phyloP scores from a whole-genome alignment of 1,284 basidiomycete species.

The Trametes sp. region DNA sequence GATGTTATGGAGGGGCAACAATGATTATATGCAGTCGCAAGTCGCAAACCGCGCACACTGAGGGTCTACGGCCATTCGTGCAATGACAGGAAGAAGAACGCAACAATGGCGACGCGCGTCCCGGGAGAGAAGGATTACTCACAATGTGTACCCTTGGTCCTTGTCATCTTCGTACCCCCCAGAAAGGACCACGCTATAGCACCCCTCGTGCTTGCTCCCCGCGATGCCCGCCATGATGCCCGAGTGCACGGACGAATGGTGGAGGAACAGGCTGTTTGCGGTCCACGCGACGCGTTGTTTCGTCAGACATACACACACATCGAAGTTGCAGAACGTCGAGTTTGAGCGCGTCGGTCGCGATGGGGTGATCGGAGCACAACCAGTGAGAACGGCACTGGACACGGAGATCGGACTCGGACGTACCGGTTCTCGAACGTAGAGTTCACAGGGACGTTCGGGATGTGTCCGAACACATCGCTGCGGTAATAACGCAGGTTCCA shows the following conservation, averaged over 20 bases:
- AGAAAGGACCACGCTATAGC: slow-evolving; percentile 51
- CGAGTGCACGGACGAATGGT: slow-evolving; percentile 31
- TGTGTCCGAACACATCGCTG: slow-evolving; percentile 35
- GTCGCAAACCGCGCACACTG: background rate
- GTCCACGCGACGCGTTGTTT: background rate
- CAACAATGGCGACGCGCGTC: background rate
- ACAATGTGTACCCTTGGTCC: slow-evolving; percentile 51
- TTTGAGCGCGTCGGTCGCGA: background rate
- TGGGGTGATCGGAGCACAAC: background rate
- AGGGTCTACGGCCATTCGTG: background rate
- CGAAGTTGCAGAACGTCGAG: background rate
- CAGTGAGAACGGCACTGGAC: background rate
- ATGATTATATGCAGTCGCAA: background rate
- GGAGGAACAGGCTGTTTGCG: slow-evolving; percentile 12
- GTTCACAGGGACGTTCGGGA: slow-evolving; percentile 34
- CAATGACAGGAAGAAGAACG: background rate
- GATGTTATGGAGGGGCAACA: background rate
- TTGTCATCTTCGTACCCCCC: slow-evolving; percentile 51
- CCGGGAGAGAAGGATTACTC: slow-evolving; percentile 18
- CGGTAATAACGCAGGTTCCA: background rate
- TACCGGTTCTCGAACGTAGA: slow-evolving; percentile 35
- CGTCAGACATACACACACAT: too few species aligned
- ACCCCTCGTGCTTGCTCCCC: slow-evolving; percentile 40
- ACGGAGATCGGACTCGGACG: background rate
- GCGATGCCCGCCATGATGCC: slow-evolving; percentile 33